Conservation (phyloP, 1,284 basidiomycete species). For the Ganoderma leucocontextum region DNA sequence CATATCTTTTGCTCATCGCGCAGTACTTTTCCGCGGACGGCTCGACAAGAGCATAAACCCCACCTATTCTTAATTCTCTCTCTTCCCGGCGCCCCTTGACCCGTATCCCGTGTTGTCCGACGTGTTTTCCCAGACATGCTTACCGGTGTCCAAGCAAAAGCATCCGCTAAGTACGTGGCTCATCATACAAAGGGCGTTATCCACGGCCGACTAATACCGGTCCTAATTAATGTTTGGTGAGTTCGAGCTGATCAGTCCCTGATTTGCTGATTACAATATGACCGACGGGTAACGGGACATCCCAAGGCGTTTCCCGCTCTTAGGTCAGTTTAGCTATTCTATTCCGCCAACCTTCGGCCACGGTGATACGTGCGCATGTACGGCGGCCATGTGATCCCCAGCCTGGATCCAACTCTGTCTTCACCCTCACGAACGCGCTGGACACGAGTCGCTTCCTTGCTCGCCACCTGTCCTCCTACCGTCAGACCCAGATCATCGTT, state of each 20-base stretch:
- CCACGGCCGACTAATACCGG: background rate
- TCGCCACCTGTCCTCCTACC: constrained; percentile 32
- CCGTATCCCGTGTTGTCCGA: background rate
- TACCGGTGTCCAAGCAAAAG: constrained; percentile 1
- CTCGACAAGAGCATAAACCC: background rate
- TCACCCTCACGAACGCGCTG: constrained; percentile 21
- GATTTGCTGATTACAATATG: constrained; percentile 18
- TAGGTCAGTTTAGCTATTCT: constrained; percentile 29
- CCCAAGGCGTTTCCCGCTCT: constrained; percentile 20
- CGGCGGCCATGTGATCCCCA: constrained; percentile 29
- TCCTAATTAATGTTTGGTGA: background rate
- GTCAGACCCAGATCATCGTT: constrained; percentile 40
- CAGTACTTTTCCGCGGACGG: background rate
- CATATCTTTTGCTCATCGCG: background rate
- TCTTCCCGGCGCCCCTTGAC: background rate
- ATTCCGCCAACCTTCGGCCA: constrained; percentile 25
- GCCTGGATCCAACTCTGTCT: constrained; percentile 26
- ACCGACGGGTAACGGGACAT: constrained; percentile 15
- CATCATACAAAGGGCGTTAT: background rate
- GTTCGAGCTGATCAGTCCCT: constrained; percentile 8
- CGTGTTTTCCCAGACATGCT: background rate
- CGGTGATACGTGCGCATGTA: constrained; percentile 25
- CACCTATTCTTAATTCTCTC: background rate
- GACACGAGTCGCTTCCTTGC: constrained; percentile 28
- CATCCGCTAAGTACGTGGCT: constrained; percentile 5